Base-by-base conservation (phyloP, 805 yeast species). In the Starmerella riodocensis region DNA sequence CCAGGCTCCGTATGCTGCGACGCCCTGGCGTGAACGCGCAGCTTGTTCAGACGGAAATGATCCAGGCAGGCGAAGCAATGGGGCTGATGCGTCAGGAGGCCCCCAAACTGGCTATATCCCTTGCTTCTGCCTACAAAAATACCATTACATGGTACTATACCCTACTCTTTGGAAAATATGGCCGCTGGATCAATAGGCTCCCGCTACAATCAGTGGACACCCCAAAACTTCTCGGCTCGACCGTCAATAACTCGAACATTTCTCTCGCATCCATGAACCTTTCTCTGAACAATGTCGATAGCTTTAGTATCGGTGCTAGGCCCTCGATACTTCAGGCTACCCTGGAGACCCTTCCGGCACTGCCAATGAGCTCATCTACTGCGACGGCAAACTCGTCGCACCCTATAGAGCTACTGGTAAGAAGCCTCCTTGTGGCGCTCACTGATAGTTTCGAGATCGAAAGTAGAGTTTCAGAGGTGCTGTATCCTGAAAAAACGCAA, bases 121-220 rank as follows among this genome's bases (percentile, higher is more conserved):
- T 91, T 29, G 69, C 75, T 39, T 70, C 71, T 51, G 97, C 96
- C 0, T 91, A 91, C 56, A 62, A 76, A 16, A 76, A 75, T 52
- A 88, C 97, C 2, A 86, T 91, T 82, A 66, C 72, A 52, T 91
- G 98, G 98, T 91, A 88, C 61, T 91, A 91, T 57, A 66, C 70
- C 42, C 70, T 78, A 41, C 72, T 80, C 49, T 88, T 86, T 53
- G 74, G 77, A 17, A 52, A 52, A 34, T 52, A 52, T 29, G 49
- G 51, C 18, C 41, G 53, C 22, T 46, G 47, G 48, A 40, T 51
- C 14, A 42, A 37, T 22, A 44, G 53, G n/a, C 52, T 46, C 40
- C 48, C 49, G 16, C 23, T 46, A 11, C 29, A 32, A 2, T 14
- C 33, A 1, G 30, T 29, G n/a, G 47, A 35, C 9, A 13, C 38